phyloP scores from a whole-genome alignment of 2,329 filamentous ascomycete genomes.

The Orbilia javanica region DNA sequence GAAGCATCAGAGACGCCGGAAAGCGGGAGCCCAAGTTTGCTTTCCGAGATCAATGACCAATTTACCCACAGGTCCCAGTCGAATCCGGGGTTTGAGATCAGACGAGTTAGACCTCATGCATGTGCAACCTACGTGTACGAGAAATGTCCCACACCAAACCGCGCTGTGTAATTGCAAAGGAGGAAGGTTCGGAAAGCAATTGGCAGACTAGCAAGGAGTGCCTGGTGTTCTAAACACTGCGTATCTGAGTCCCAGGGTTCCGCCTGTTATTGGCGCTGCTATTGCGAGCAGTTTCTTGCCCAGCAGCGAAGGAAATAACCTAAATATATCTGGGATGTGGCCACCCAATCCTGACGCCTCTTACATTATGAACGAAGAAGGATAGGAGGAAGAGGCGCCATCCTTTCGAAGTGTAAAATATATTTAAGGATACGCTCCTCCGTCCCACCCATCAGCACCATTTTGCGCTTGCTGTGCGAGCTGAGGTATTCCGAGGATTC shows the following conservation, averaged over 20 bases:
- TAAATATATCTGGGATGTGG: neutral
- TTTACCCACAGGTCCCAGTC: conserved; percentile 2
- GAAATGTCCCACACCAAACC: neutral
- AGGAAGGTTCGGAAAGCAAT: neutral
- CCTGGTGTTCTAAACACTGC: neutral
- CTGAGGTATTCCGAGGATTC: conserved; percentile 10
- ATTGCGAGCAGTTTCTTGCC: neutral
- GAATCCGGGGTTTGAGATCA: neutral
- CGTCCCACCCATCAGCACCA: neutral
- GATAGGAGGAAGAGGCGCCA: conserved; percentile 3
- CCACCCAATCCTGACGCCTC: neutral
- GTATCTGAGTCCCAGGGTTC: neutral
- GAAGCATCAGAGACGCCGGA: neutral
- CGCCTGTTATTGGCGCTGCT: conserved; percentile 10
- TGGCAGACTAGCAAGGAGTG: conserved; percentile 1
- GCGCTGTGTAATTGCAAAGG: conserved; percentile 5
- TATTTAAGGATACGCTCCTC: conserved; percentile 1
- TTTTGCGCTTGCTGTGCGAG: conserved; percentile 14
- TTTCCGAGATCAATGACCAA: neutral
- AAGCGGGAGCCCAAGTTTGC: neutral
- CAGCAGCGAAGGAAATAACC: neutral
- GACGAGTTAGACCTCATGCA: neutral
- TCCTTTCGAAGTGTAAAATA: neutral
- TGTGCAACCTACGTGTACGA: neutral
- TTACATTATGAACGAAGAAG: too few species aligned